Base-by-base conservation (phyloP, 495 filamentous ascomycete species). In the Penicillium roqueforti region DNA sequence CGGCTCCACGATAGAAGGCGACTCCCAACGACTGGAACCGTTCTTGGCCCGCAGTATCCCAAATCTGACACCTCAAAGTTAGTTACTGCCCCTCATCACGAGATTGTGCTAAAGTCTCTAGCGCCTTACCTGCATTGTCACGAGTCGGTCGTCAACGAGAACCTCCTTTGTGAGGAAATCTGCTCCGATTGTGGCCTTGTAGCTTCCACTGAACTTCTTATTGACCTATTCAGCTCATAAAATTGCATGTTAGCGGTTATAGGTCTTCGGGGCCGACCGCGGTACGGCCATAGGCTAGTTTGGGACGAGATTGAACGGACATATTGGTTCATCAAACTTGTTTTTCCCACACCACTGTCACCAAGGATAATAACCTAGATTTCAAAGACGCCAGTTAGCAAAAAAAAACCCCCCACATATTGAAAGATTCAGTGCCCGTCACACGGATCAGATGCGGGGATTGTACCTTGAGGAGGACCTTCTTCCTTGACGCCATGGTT, bases 291-390 rank as follows among this genome's bases (percentile, higher is more conserved):
- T 51, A 19, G 53, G 32, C 10, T 41, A 48, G 23, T 22, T 26
- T 38, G 34, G 52, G 40, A 37, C 23, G 50, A 56, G 38, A 55
- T 42, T 53, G 38, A 55, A 78, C 88, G 65, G 83, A 97, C 93
- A 86, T 97, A 99, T 97, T 99, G 93, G 76, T 97, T 99, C 93
- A 99, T 97, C 81, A 99, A 84, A 73, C 90, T 96, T 47, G 95
- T 99, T 80, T 99, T 99, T 58, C 93, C 93, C 41, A 99, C 93
- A 68, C 93, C 93, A 72, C 91, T 96, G 69, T 97, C 93, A 59
- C 93, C 93, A 54, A 99, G 83, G 68, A 99, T 97, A 61, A 98
- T 97, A 57, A 98, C 91, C 92, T 97, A 59, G 5, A 19, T 14
- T 52, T 9, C n/a, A 25, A 22, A 42, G 16, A 22, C 16, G 1